Percentiles rank a stretch among this genome's conserved stretches.
Evolutionary conservation across 2,329 filamentous ascomycete species (phyloP).

Genomic region (Fusarium nurragi): DNA sequence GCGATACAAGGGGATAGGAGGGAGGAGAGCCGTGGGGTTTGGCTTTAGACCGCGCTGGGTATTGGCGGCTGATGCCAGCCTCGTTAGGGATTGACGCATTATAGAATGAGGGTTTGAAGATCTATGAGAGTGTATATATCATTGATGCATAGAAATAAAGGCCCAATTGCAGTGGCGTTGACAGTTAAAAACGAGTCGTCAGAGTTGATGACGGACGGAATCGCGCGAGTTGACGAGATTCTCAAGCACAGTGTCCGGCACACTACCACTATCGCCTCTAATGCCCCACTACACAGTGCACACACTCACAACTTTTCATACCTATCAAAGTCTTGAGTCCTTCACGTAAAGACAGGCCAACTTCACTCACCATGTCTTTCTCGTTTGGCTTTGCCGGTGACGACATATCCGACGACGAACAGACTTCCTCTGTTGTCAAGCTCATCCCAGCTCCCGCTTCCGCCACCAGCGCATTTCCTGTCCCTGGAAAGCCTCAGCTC

Average conservation of each 20-base stretch:
- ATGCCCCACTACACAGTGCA: slow-evolving; percentile 44
- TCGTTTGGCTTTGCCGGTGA: slow-evolving; percentile 71
- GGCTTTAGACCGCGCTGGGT: slow-evolving; percentile 49
- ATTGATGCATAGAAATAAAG: neutral
- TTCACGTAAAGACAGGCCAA: neutral
- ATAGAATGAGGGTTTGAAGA: neutral
- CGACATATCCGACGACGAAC: slow-evolving; percentile 63
- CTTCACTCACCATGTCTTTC: slow-evolving; percentile 55
- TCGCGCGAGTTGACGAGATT: slow-evolving; percentile 20
- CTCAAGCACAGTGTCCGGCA: slow-evolving; percentile 35
- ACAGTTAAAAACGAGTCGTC: neutral
- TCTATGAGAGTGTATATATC: neutral
- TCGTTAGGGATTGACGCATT: slow-evolving; percentile 45
- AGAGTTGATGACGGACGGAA: slow-evolving; percentile 23
- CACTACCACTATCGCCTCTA: slow-evolving; percentile 1
- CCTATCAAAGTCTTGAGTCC: neutral
- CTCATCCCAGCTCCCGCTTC: slow-evolving; percentile 40
- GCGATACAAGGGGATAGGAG: slow-evolving; percentile 89
- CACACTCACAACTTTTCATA: slow-evolving; percentile 38
- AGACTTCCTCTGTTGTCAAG: slow-evolving; percentile 35
- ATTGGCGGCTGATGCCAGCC: slow-evolving; percentile 52
- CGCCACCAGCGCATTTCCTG: slow-evolving; percentile 63
- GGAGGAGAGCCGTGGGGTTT: slow-evolving; percentile 74
- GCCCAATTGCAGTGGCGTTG: neutral
- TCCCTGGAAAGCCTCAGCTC: slow-evolving; percentile 68